A percentile compares a stretch with the other conserved stretches of the same genome.
These are phyloP conservation scores for Carex littledalei DNA, from an alignment of 176 grass and related monocot species.

Conservation along the genomic window DNA sequence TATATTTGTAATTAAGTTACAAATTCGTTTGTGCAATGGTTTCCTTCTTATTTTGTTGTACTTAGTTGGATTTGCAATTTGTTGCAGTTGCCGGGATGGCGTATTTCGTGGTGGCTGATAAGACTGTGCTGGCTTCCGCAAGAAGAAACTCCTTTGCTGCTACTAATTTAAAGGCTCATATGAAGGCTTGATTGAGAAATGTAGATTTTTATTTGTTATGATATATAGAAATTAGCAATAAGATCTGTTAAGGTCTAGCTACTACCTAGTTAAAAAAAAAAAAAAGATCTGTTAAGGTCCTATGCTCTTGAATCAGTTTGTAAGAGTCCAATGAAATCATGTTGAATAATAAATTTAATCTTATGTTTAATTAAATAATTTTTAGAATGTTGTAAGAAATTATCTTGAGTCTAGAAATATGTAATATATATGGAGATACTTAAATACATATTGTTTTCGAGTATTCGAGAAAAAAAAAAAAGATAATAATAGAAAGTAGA, in stretches of 20 bases:
- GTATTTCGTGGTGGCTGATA: slow-evolving; percentile 63
- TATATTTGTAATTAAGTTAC: too few species aligned
- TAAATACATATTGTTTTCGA: too few species aligned
- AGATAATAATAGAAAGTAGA: too few species aligned
- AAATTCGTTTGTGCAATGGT: neutral
- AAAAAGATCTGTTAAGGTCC: neutral
- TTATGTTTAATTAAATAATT: too few species aligned
- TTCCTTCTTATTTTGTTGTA: neutral
- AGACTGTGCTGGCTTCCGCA: slow-evolving; percentile 53
- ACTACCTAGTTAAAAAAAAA: neutral
- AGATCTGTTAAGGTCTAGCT: too few species aligned
- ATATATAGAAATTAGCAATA: neutral
- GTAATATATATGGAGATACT: too few species aligned
- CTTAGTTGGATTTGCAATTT: neutral
- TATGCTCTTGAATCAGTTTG: neutral
- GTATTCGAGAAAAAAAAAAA: too few species aligned
- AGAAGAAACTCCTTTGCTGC: slow-evolving; percentile 42
- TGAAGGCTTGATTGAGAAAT: neutral
- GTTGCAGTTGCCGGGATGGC: slow-evolving; percentile 49
- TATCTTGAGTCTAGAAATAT: too few species aligned
- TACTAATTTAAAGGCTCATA: neutral
- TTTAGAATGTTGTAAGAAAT: too few species aligned
- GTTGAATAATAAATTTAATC: too few species aligned
- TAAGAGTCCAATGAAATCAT: neutral
- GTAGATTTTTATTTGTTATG: neutral